Evolutionary conservation across 2,329 filamentous ascomycete genomes (phyloP), one percentile per base, ranked within the genome.

Genomic region (Cordyceps fumosorosea): DNA sequence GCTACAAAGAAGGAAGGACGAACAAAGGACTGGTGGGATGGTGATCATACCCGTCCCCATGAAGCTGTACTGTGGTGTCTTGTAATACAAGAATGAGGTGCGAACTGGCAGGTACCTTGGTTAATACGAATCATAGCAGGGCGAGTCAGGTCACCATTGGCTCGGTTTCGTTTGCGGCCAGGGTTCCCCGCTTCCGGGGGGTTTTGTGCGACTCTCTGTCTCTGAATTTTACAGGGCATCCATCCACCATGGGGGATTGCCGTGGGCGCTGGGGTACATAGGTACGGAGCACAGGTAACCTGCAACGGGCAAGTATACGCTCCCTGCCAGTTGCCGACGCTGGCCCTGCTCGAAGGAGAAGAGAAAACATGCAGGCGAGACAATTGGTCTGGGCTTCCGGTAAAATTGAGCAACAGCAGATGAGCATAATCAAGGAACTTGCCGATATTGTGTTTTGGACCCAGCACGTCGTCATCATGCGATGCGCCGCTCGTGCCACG

Each of bases 131-230:
- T 6, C 32, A 26, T 24, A 20, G 29, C 20, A 52, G 11, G 18
- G 47, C 53, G 53, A 55, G 53, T 55, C 53, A 55, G 32, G 53
- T 37, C 12, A 18, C 18, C 22, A 56, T 45, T 44, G 44, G 37
- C 22, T 26, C 40, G n/a, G 40, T 45, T 56, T 56, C 54, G 54
- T 48, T 56, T 56, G 54, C 42, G 26, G 40, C 54, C 42, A 56
- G 54, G 54, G 47, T 56, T 56, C 54, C 54, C 54, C 54, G 54
- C 54, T 34, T 24, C 26, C 22, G 24, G 54, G 42, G 42, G 24
- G 24, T 29, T n/a, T 11, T 14, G 54, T 42, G 34, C 26, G 34
- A 37, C 22, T 7, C 12, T 5, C 29, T 32, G 37, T 40, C 11
- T 3, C 40, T n/a, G 40, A 42, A 18, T 51, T 29, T 51, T 51